These are phyloP conservation scores for Auricularia cornea DNA, from an alignment of 768 basidiomycete species.

Conservation along the genomic window DNA sequence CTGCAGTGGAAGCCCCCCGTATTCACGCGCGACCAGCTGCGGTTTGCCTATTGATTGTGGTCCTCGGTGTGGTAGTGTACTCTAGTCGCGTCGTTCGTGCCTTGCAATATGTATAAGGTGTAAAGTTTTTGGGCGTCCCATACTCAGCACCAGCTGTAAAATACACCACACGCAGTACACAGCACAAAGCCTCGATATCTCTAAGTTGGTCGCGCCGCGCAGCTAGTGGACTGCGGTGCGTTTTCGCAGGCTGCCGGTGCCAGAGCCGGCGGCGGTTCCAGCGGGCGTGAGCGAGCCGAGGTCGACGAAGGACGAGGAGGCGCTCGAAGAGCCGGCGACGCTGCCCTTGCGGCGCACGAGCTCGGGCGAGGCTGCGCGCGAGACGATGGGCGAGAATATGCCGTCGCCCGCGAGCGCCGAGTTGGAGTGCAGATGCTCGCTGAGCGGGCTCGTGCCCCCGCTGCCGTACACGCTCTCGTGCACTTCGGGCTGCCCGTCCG, in stretches of 20 bases:
- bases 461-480: not conserved
- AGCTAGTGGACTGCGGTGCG: not conserved
- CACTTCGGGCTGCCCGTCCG: not conserved
- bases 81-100: not conserved
- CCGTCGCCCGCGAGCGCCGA: slow-evolving; percentile 60
- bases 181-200: too few species aligned
- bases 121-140: not conserved
- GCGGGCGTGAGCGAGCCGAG: not conserved
- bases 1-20: slow-evolving; percentile 94
- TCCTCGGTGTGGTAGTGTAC: not conserved
- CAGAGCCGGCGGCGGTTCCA: not conserved
- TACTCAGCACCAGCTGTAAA: not conserved
- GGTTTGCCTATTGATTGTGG: slow-evolving; percentile 46
- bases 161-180: not conserved
- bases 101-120: not conserved
- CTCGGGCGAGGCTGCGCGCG: slow-evolving; percentile 57
- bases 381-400: slow-evolving; percentile 63
- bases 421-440: slow-evolving; percentile 33
- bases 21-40: slow-evolving; percentile 81
- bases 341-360: slow-evolving; percentile 14
- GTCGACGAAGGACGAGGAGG: slow-evolving; percentile 3
- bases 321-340: not conserved
- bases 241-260: not conserved
- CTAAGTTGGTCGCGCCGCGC: too few species aligned
- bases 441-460: slow-evolving; percentile 15